phyloP scores from a whole-genome alignment of 495 filamentous ascomycete species.

The Penicillium manginii region DNA sequence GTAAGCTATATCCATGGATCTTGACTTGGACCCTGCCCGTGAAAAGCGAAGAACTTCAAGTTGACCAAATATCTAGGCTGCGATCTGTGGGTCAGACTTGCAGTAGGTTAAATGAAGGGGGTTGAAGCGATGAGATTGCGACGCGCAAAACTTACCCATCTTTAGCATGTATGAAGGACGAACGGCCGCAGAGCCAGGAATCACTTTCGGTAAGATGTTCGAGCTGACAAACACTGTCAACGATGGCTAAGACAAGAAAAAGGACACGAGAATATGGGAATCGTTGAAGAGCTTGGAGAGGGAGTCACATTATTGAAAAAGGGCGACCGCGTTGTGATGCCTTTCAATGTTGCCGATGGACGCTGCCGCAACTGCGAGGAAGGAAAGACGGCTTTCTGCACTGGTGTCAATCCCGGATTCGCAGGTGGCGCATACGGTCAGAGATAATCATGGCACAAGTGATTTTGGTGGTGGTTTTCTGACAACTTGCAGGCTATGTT shows the following conservation, averaged over 20 bases:
- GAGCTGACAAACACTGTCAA: not conserved
- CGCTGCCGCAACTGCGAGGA: constrained; percentile 63
- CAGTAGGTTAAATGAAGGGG: constrained; percentile 27
- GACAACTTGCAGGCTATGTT: constrained; percentile 43
- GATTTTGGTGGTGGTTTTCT: not conserved
- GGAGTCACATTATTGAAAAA: constrained; percentile 55
- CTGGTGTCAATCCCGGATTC: constrained; percentile 61
- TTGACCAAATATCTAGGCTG: constrained; percentile 30
- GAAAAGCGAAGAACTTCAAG: not conserved
- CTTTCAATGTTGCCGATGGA: constrained; percentile 63
- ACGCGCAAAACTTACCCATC: constrained; percentile 12
- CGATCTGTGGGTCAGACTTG: constrained; percentile 56
- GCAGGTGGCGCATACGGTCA: constrained; percentile 60
- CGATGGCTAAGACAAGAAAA: constrained; percentile 5
- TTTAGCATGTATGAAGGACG: constrained; percentile 56
- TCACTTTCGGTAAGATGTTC: constrained; percentile 49
- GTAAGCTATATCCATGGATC: constrained; percentile 41
- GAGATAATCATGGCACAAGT: not conserved
- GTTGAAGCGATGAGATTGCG: not conserved
- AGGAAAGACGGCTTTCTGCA: constrained; percentile 60
- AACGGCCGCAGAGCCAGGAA: constrained; percentile 54
- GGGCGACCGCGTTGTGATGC: constrained; percentile 60
- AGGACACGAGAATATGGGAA: constrained; percentile 63
- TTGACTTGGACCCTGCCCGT: not conserved
- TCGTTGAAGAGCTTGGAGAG: constrained; percentile 47